Percentiles rank a stretch among this genome's conserved stretches.
phyloP scores from a whole-genome alignment of 1,284 basidiomycete species.

The Rugiboletus extremiorientalis region DNA sequence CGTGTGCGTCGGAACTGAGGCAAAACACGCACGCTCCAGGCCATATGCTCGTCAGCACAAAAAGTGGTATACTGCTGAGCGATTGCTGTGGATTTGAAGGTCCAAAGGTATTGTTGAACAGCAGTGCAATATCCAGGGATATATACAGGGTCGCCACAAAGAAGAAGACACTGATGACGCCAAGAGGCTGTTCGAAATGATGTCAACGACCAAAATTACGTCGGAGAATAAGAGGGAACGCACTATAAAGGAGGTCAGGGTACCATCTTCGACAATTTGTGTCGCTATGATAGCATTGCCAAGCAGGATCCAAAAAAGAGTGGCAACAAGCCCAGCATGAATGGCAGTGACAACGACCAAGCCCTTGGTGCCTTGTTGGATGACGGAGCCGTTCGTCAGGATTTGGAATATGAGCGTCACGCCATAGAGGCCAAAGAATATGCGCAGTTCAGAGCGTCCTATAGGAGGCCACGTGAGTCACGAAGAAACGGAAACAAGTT shows the following conservation, averaged over 20 bases:
- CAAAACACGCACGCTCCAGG: constrained; percentile 58
- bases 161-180: constrained; percentile 56
- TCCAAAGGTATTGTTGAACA: constrained; percentile 60
- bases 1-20: background rate
- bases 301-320: constrained; percentile 76
- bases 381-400: constrained; percentile 72
- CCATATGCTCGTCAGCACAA: constrained; percentile 82
- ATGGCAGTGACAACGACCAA: constrained; percentile 74
- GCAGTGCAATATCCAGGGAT: constrained; percentile 71
- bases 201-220: constrained; percentile 2
- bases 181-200: constrained; percentile 52
- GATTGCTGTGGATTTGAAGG: constrained; percentile 54
- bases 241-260: constrained; percentile 66
- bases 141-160: constrained; percentile 77
- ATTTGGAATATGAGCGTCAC: constrained; percentile 76
- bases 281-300: constrained; percentile 80
- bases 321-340: constrained; percentile 67
- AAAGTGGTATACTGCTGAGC: constrained; percentile 67
- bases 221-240: constrained; percentile 28
- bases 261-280: constrained; percentile 84
- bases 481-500: background rate
- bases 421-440: constrained; percentile 66
- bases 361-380: constrained; percentile 70
- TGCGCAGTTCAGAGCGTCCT: constrained; percentile 70
- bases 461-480: constrained; percentile 13